Percentiles rank a stretch among this genome's conserved stretches.
phyloP scores from a whole-genome alignment of 2,329 filamentous ascomycete species.

The Arthrobotrys megalospora region DNA sequence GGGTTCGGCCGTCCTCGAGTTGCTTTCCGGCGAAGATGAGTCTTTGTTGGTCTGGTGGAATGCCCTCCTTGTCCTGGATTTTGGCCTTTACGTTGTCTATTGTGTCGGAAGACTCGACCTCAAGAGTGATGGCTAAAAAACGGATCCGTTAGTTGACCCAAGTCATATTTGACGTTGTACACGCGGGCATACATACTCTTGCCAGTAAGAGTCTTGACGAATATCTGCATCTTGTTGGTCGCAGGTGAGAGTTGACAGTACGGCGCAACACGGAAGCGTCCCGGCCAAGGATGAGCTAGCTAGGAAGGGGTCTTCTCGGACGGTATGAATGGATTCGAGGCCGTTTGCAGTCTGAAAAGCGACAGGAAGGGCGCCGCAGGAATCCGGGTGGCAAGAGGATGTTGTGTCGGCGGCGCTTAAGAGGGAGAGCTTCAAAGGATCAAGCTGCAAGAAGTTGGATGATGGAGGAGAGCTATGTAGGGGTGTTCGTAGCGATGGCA shows the following conservation, averaged over 20 bases:
- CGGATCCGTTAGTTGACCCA: slow-evolving; percentile 11
- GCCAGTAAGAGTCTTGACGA: slow-evolving; percentile 85
- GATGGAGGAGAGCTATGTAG: background rate
- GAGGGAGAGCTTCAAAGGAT: background rate
- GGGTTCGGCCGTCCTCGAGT: slow-evolving; percentile 98
- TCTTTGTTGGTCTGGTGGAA: slow-evolving; percentile 98
- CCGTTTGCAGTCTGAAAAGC: slow-evolving; percentile 15
- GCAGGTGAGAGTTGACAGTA: slow-evolving; percentile 1
- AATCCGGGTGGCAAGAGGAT: slow-evolving; percentile 12
- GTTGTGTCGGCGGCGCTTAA: slow-evolving; percentile 21
- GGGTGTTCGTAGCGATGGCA: background rate
- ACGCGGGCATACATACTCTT: slow-evolving; percentile 73
- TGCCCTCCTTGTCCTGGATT: slow-evolving; percentile 98
- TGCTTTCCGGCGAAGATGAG: slow-evolving; percentile 99
- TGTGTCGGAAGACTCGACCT: slow-evolving; percentile 78
- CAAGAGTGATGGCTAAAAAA: slow-evolving; percentile 76
- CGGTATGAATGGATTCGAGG: slow-evolving; percentile 4
- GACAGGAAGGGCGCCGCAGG: background rate
- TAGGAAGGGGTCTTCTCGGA: background rate
- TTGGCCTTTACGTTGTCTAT: slow-evolving; percentile 72
- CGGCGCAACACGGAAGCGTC: slow-evolving; percentile 25
- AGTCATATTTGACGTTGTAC: slow-evolving; percentile 19
- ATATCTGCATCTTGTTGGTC: slow-evolving; percentile 77
- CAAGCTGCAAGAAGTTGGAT: slow-evolving; percentile 2
- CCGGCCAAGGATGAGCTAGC: slow-evolving; percentile 3